Base-by-base conservation (phyloP, 192 early-diverging fungal genomes). In the Backusella luteola region DNA sequence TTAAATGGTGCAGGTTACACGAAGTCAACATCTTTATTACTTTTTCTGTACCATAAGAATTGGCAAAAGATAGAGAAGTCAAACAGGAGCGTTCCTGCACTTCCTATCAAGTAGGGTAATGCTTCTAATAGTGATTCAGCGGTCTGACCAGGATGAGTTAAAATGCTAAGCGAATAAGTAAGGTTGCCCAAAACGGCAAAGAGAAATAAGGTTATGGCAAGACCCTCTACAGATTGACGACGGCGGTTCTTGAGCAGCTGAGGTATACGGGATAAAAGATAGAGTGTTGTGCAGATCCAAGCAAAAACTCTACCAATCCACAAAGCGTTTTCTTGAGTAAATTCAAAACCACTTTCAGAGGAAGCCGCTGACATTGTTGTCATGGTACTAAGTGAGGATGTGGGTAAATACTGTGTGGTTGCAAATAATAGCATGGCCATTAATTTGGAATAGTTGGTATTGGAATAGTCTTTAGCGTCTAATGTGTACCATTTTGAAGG, bases 241-340 rank as follows among this genome's bases (percentile, higher is more conserved):
- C 52, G 46, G n/a, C 90, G 76, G n/a, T 94, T 95, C 63, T 88
- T 90, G 80, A 84, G 89, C 66, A 95, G 87, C 78, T 95, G 94
- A 34, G 94, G 94, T 66, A 95, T 83, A 17, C 93, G 86, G 15
- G 90, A 92, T 7, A 87, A 82, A 36, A 94, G 80, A 79, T 93
- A 95, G 46, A 90, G 85, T 5, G 81, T 34, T 1, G 87, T 88
- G 76, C 92, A 93, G 34, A 82, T 73, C 89, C 90, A 95, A 0
- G 92, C 89, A 77, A 94, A 85, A n/a, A 92, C 73, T 34, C 88
- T 69, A 0, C 94, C 89, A 68, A 90, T 71, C 70, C 70, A 71
- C 19, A 71, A 8, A 17, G 42, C 39, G 42, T 35, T 71, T 7
- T 71, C 70, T 49, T 71, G 70, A 71, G 56, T 29, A 6, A 41